Percentiles rank a stretch among this genome's conserved stretches.
These are phyloP conservation scores for Anastatica hierochuntica DNA, from an alignment of 345 rosid genomes.

Conservation along the genomic window DNA sequence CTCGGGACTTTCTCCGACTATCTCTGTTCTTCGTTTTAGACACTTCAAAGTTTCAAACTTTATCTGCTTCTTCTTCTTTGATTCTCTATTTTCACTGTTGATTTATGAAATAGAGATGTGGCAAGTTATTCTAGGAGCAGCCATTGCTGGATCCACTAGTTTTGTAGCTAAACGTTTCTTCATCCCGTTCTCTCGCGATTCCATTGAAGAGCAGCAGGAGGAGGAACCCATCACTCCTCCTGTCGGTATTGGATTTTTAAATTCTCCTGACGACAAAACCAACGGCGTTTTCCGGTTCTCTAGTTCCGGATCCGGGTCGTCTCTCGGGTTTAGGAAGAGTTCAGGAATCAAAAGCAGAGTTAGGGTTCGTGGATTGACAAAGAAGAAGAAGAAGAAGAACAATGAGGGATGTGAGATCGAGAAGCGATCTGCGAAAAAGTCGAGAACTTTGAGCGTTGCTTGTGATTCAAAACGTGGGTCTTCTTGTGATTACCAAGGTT, in stretches of 20 bases:
- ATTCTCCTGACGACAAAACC: no score
- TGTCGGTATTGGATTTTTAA: conserved; percentile 10
- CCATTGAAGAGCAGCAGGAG: neutral
- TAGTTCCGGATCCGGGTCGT: conserved; percentile 31
- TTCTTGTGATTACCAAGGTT: conserved; percentile 37
- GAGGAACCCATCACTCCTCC: conserved; percentile 9
- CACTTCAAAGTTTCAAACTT: neutral
- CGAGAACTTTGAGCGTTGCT: conserved; percentile 31
- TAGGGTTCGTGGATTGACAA: conserved; percentile 15
- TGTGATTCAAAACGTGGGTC: conserved; percentile 33
- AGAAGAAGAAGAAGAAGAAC: conserved; percentile 15
- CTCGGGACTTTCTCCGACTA: conserved; percentile 20
- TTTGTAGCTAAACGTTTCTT: conserved; percentile 50
- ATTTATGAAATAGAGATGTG: conserved; percentile 40
- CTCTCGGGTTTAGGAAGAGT: conserved; percentile 18
- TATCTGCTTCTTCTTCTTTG: conserved; percentile 8
- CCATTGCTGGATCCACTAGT: conserved; percentile 63
- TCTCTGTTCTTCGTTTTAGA: conserved; percentile 8
- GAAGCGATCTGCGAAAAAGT: conserved; percentile 49
- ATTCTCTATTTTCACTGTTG: conserved; percentile 1
- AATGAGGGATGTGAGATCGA: no score
- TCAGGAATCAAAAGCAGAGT: conserved; percentile 25
- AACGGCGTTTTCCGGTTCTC: conserved; percentile 63
- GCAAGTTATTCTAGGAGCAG: conserved; percentile 68
- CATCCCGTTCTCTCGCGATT: conserved; percentile 19